These are phyloP conservation scores for Pythium phragmitis DNA, from an alignment of 352 stramenopile genomes.

Conservation along the genomic window DNA sequence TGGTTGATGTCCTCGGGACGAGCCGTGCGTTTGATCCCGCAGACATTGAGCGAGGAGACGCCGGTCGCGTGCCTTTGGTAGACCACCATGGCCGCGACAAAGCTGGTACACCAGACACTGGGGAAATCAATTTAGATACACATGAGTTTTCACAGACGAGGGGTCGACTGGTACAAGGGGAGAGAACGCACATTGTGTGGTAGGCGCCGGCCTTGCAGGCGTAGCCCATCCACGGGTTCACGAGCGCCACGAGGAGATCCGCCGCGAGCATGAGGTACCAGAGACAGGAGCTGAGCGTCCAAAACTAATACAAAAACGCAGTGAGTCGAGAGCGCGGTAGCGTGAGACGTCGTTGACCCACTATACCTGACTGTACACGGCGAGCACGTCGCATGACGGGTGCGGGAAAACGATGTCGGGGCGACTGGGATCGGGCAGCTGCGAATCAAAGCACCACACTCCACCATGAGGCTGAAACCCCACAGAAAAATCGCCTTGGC, in stretches of 20 bases:
- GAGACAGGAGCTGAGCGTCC: slow-evolving; percentile 53
- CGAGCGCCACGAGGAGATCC: slow-evolving; percentile 80
- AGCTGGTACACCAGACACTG: slow-evolving; percentile 74
- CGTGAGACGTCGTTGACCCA: neutral
- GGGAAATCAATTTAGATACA: neutral
- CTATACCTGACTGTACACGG: slow-evolving; percentile 61
- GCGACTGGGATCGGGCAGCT: slow-evolving; percentile 9
- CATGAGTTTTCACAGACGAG: neutral
- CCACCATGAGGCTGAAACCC: no score
- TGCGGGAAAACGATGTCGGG: slow-evolving; percentile 6
- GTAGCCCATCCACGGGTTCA: slow-evolving; percentile 89
- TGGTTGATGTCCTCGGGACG: slow-evolving; percentile 47
- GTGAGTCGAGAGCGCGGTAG: neutral
- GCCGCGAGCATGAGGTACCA: slow-evolving; percentile 87
- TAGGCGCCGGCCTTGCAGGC: slow-evolving; percentile 84
- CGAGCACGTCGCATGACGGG: slow-evolving; percentile 47
- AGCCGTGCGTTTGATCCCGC: slow-evolving; percentile 65
- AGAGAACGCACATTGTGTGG: slow-evolving; percentile 61
- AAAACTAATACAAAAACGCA: slow-evolving; percentile 48
- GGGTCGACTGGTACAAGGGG: neutral
- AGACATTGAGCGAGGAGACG: slow-evolving; percentile 72
- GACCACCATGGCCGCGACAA: slow-evolving; percentile 52
- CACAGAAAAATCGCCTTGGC: neutral
- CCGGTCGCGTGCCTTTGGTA: slow-evolving; percentile 65
- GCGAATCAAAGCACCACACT: neutral